Evolutionary conservation across 768 basidiomycete genomes (phyloP).

Genomic region (Coprinopsis marcescibilis): DNA sequence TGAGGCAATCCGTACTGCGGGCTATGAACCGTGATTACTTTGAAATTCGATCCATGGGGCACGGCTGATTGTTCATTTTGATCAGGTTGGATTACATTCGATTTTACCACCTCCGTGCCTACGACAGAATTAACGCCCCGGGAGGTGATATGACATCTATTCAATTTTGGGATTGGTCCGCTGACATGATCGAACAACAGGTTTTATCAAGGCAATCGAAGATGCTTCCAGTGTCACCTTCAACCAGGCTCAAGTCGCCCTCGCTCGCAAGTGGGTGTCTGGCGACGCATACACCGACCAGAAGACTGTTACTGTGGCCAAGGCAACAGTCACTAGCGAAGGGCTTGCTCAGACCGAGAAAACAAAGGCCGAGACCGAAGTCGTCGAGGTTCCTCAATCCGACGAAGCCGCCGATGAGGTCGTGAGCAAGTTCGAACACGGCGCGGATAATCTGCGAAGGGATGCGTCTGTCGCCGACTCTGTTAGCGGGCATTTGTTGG

Average conservation of each 20-base stretch:
- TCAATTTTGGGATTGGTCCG: conserved; percentile 7
- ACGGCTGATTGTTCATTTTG: neutral
- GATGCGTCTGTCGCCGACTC: conserved; percentile 67
- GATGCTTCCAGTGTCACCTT: conserved; percentile 70
- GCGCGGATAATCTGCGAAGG: conserved; percentile 45
- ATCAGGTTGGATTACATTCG: conserved; percentile 75
- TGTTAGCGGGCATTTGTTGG: conserved; percentile 76
- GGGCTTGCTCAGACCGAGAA: conserved; percentile 50
- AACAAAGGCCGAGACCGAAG: conserved; percentile 44
- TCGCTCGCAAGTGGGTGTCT: conserved; percentile 72
- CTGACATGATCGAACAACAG: conserved; percentile 9
- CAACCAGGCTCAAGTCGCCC: conserved; percentile 81
- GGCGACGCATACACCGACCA: conserved; percentile 34
- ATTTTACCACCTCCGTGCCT: conserved; percentile 89
- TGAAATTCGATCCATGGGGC: neutral
- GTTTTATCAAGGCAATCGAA: conserved; percentile 68
- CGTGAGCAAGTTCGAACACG: conserved; percentile 66
- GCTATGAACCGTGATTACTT: conserved; percentile 67
- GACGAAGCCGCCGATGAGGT: conserved; percentile 65
- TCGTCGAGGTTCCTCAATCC: conserved; percentile 60
- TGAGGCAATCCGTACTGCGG: conserved; percentile 70
- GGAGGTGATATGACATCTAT: conserved; percentile 28
- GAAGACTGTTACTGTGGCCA: conserved; percentile 51
- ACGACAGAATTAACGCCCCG: conserved; percentile 86
- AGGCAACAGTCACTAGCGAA: conserved; percentile 45